Evolutionary conservation across 169 alveolate species (phyloP), one percentile per base, ranked within the genome.

Genomic region (Besnoitia besnoiti): DNA sequence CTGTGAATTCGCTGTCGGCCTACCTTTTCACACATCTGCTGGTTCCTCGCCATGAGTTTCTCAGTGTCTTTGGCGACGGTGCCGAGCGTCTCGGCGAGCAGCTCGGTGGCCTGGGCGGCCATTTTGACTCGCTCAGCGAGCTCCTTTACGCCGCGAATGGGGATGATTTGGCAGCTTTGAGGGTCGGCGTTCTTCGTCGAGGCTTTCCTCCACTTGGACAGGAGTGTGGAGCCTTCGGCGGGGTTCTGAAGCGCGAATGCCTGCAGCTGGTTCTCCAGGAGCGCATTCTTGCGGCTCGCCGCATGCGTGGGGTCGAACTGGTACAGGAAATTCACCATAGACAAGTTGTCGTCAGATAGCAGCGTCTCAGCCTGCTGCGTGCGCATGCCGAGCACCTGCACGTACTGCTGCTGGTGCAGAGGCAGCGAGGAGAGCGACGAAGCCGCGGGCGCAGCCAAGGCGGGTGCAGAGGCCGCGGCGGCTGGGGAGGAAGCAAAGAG

Each of bases 191-290:
- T 77, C 35, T 35, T 42, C 33, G 50, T 8, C 40, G 37, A 40
- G 35, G 87, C 87, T 35, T 44, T 77, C 40, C 87, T 19, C 87
- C 87, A 77, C 87, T 77, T 77, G 61, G 44, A 4, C 33, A 77
- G 87, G 37, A 77, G 59, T 1, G 40, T 37, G 27, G 61, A 0
- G 37, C 55, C 87, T 30, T 77, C 87, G 61, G 14, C 59, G 7
- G 87, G 87, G 19, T 42, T 37, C 87, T 40, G 35, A 1, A 77
- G 61, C 49, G 59, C 59, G 7, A 44, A 27, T 30, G 50, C 14
- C 35, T 77, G 87, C 49, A 77, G 49, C 39, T 77, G 87, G 40
- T 19, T 35, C 87, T 77, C 87, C 59, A 77, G 12, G 40, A 27
- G 39, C 87, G 50, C 87, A 27, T 77, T 77, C 37, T 77, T 37